A percentile compares a stretch with the other conserved stretches of the same genome.
Evolutionary conservation across 2,329 filamentous ascomycete genomes (phyloP).

Genomic region (Clathrospora elynae): DNA sequence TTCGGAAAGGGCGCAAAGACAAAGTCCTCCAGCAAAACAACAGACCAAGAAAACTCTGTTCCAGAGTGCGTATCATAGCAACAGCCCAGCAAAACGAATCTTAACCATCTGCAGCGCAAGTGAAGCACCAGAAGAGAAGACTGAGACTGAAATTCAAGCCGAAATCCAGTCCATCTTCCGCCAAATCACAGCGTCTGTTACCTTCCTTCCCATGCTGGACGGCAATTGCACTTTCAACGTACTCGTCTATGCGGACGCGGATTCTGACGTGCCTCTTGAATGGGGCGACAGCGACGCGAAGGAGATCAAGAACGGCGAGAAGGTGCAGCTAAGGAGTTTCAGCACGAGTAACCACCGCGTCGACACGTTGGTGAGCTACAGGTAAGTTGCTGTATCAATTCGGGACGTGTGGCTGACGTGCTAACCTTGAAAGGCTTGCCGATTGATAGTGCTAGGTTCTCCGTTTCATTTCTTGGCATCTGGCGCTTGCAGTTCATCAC

Average conservation of each 20-base stretch:
- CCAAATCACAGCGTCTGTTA: constrained; percentile 96
- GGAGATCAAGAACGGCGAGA: constrained; percentile 92
- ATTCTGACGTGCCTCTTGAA: constrained; percentile 94
- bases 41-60: constrained; percentile 73
- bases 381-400: constrained; percentile 46
- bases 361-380: constrained; percentile 94
- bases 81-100: background rate
- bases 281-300: constrained; percentile 99
- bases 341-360: constrained; percentile 94
- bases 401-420: background rate
- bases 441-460: constrained; percentile 16
- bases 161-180: constrained; percentile 97
- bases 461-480: background rate
- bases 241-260: constrained; percentile 93
- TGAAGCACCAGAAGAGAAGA: constrained; percentile 67
- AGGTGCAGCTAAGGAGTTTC: constrained; percentile 93
- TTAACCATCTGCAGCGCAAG: constrained; percentile 34
- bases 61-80: constrained; percentile 55
- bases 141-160: constrained; percentile 89
- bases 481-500: background rate
- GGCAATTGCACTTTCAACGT: constrained; percentile 99
- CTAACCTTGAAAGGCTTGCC: constrained; percentile 31
- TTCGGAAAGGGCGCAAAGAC: constrained; percentile 58
- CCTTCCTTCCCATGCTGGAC: constrained; percentile 90
- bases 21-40: constrained; percentile 55